phyloP scores from a whole-genome alignment of 371 early-diverging fungal species.

The Scutellospora calospora region DNA sequence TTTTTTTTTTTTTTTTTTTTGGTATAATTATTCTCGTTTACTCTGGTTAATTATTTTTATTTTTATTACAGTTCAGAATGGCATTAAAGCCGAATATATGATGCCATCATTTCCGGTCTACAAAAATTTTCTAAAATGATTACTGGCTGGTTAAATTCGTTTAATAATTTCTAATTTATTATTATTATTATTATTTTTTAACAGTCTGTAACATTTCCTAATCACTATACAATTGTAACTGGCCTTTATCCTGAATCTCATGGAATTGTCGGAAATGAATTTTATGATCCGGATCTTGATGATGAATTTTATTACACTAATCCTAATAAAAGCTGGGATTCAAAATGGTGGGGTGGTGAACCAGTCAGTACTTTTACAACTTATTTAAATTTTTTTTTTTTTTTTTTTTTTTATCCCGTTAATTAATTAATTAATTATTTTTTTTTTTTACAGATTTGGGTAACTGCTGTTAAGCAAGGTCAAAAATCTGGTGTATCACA shows the following conservation, averaged over 20 bases:
- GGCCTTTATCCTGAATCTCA: slow-evolving; percentile 92
- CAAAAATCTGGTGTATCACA: slow-evolving; percentile 77
- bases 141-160: not conserved
- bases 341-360: slow-evolving; percentile 92
- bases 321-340: slow-evolving; percentile 58
- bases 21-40: not conserved
- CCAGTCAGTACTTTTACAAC: slow-evolving; percentile 65
- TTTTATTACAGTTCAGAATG: slow-evolving; percentile 53
- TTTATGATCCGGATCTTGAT: slow-evolving; percentile 79
- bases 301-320: slow-evolving; percentile 83
- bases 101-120: slow-evolving; percentile 78
- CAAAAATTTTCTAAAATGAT: not conserved
- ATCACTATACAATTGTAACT: slow-evolving; percentile 93
- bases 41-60: slow-evolving; percentile 2
- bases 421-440: not conserved
- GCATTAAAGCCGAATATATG: slow-evolving; percentile 71
- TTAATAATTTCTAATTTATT: slow-evolving; percentile 10
- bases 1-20: not conserved
- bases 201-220: slow-evolving; percentile 88
- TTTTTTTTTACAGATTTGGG: slow-evolving; percentile 78
- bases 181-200: not conserved
- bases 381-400: slow-evolving; percentile 32
- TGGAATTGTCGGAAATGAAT: slow-evolving; percentile 92
- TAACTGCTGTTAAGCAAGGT: slow-evolving; percentile 77
- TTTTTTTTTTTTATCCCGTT: slow-evolving; percentile 26